These are phyloP conservation scores for Stenocarpella maydis DNA, from an alignment of 2,329 filamentous ascomycete species.

Conservation along the genomic window DNA sequence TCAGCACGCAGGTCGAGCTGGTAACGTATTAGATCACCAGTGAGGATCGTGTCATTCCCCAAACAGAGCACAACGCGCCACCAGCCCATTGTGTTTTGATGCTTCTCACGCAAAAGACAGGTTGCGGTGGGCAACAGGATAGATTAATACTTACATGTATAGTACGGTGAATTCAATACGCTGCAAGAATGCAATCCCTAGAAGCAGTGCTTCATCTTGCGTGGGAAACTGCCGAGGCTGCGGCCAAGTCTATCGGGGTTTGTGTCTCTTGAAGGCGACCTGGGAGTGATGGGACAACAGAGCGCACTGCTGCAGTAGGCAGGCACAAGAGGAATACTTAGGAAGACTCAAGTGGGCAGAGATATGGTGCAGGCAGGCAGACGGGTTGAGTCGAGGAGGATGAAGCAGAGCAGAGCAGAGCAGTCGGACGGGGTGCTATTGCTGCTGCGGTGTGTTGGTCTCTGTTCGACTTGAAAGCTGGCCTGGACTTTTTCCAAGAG, in stretches of 20 bases:
- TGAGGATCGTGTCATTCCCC: conserved; percentile 12
- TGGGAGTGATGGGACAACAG: not conserved
- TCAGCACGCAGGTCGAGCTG: conserved; percentile 3
- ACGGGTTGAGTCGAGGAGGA: not conserved
- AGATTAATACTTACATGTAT: conserved; percentile 32
- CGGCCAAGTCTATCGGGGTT: conserved; percentile 29
- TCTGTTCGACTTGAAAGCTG: conserved; percentile 25
- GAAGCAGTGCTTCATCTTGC: conserved; percentile 35
- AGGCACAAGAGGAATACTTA: not conserved
- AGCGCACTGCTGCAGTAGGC: not conserved
- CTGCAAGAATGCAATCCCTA: conserved; percentile 31
- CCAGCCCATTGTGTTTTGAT: not conserved
- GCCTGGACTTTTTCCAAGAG: conserved; percentile 30
- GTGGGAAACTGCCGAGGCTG: conserved; percentile 23
- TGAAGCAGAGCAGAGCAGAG: not conserved
- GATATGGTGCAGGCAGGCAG: conserved; percentile 17
- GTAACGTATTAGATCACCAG: not conserved
- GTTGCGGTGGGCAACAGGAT: not conserved
- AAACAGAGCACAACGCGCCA: not conserved
- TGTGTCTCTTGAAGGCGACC: conserved; percentile 29
- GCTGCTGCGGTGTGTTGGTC: not conserved
- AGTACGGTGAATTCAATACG: conserved; percentile 32
- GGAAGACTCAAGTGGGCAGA: not conserved
- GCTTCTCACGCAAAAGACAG: not conserved
- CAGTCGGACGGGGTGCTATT: not conserved